Conservation (phyloP, 2,329 filamentous ascomycete genomes). For the Fusarium brevicatenulatum region DNA sequence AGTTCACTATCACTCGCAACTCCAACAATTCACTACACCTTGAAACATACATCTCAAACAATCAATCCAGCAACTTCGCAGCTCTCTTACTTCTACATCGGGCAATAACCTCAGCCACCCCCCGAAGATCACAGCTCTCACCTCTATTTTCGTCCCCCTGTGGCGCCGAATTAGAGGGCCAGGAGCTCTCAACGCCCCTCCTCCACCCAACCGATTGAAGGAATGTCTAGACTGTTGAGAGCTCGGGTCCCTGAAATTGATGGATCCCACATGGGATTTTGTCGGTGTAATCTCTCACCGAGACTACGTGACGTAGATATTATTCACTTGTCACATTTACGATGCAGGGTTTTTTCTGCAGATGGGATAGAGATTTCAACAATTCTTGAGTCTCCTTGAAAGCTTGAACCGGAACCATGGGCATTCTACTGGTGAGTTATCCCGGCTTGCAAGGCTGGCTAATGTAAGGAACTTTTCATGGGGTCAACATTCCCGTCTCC, state of each 20-base stretch:
- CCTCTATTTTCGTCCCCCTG: constrained; percentile 13
- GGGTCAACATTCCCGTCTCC: constrained; percentile 25
- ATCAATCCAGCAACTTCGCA: neutral
- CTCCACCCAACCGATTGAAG: constrained; percentile 30
- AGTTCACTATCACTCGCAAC: neutral
- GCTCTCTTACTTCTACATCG: constrained; percentile 2
- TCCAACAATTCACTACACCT: neutral
- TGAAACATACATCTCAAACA: constrained; percentile 6
- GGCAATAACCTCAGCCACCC: constrained; percentile 20
- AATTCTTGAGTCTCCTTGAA: neutral
- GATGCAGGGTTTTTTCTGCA: neutral
- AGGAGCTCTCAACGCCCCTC: constrained; percentile 31
- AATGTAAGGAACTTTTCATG: constrained; percentile 12
- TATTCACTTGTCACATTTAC: neutral
- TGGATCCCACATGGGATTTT: constrained; percentile 11
- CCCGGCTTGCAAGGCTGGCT: neutral
- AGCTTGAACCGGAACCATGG: neutral
- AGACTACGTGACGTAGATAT: constrained; percentile 2
- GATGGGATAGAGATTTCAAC: neutral
- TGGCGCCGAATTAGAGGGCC: constrained; percentile 25
- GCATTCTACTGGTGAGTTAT: neutral
- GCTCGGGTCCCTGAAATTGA: constrained; percentile 21
- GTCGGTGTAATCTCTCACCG: constrained; percentile 38
- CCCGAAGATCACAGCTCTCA: constrained; percentile 22
- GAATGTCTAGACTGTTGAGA: constrained; percentile 39